Evolutionary conservation across 371 early-diverging fungal species (phyloP), one percentile per base, ranked within the genome.

Genomic region (Sporodiniella umbellata): DNA sequence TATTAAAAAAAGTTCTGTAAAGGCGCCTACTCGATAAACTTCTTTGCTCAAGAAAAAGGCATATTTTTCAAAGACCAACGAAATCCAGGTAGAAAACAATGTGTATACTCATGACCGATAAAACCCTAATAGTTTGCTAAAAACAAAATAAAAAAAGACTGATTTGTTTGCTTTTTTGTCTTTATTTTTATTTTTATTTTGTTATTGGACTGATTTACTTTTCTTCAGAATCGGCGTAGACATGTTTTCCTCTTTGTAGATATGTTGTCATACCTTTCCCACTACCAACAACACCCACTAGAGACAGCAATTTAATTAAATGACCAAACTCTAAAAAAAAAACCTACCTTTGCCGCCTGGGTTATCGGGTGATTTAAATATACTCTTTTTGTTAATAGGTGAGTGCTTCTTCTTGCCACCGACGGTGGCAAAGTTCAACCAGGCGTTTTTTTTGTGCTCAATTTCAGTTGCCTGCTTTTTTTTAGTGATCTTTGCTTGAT

Each of bases 381-480:
- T 86, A 53, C 83, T 83, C 68, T 83, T 86, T 54, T 82, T 82
- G 33, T 80, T 82, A 31, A 82, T 80, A 0, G 75, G 69, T 15
- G 50, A 49, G 40, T 47, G 71, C 39, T 76, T 72, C 48, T 76
- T 76, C 30, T 66, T 78, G 23, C 61, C 64, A 35, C 68, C 50
- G 1, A 78, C 75, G 18, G 73, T 77, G 3, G 89, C 88, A 69
- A 92, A 92, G 25, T 75, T 79, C 43, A 87, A 68, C 92, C 92
- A 92, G 10, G 84, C 83, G 54, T 84, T 77, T 64, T 92, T 90
- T 60, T 88, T 89, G 56, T 77, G 75, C 14, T 79, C 74, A 46
- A 85, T 85, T 58, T 88, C 92, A 31, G 60, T 63, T 8, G 80
- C 78, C 59, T 81, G 78, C 46, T 75, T 79, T 53, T 61, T 62